A percentile compares a stretch with the other conserved stretches of the same genome.
Evolutionary conservation across 176 grass and related monocot species (phyloP).

Genomic region (Oryza longistaminata): DNA sequence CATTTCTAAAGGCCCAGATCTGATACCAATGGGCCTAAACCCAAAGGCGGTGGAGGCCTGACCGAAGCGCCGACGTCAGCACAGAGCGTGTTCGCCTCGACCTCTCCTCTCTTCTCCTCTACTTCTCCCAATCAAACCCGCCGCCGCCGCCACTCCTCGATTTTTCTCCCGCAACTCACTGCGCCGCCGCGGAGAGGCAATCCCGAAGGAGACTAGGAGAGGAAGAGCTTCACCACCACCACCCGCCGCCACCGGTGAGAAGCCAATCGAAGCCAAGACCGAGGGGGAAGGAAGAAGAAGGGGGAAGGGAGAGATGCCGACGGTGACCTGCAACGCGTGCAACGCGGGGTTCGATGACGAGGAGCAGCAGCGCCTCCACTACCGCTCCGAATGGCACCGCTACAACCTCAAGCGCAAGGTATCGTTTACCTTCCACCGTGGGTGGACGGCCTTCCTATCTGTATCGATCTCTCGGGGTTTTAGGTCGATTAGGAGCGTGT

Average conservation of each 20-base stretch:
- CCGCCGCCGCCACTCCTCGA: not conserved
- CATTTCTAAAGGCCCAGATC: not conserved
- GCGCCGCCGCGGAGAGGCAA: not conserved
- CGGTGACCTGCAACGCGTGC: slow-evolving; percentile 88
- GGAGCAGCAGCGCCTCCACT: slow-evolving; percentile 77
- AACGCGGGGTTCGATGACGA: slow-evolving; percentile 80
- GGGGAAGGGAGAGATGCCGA: slow-evolving; percentile 44
- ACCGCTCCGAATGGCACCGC: slow-evolving; percentile 96
- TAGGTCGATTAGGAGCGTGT: not conserved
- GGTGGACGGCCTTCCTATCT: not conserved
- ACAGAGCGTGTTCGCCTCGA: slow-evolving; percentile 13
- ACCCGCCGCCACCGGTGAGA: too few species aligned
- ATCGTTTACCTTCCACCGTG: not conserved
- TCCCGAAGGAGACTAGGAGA: not conserved
- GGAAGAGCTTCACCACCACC: not conserved
- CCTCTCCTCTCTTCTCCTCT: slow-evolving; percentile 9
- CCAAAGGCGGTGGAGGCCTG: slow-evolving; percentile 26
- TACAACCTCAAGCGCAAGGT: slow-evolving; percentile 99
- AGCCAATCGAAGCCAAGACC: not conserved
- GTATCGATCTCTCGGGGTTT: not conserved
- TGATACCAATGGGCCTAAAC: not conserved
- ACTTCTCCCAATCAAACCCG: not conserved
- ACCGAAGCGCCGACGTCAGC: slow-evolving; percentile 48
- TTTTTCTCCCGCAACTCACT: not conserved
- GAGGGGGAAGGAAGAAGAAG: not conserved